Evolutionary conservation across 163 green algal species (phyloP).

Genomic region (Chlamydomonas reinhardtii): DNA sequence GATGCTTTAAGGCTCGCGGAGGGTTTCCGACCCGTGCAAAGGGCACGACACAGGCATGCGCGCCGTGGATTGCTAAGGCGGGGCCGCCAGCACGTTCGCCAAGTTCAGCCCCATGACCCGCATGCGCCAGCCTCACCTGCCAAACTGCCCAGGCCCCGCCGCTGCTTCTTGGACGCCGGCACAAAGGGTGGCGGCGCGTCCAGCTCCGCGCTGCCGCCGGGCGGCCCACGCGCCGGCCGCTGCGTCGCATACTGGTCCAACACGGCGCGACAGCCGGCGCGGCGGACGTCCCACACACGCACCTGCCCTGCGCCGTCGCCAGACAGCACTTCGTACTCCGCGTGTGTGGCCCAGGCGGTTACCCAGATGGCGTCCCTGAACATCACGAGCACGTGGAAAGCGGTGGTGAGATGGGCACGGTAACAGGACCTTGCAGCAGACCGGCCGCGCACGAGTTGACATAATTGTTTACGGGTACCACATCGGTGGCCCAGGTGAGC

Average conservation of each 20-base stretch:
- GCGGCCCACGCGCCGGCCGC: background rate
- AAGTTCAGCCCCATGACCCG: too few relatives aligned
- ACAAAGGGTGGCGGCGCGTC: background rate
- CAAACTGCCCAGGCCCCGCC: background rate
- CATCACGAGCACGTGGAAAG: too few relatives aligned
- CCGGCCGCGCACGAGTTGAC: too few relatives aligned
- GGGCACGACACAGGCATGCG: too few relatives aligned
- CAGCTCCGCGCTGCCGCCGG: background rate
- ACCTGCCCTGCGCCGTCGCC: slow-evolving; percentile 75
- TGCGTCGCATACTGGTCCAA: slow-evolving; percentile 81
- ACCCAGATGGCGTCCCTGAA: slow-evolving; percentile 72
- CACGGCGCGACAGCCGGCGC: slow-evolving; percentile 66
- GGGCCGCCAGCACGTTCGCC: too few relatives aligned
- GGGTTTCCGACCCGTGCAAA: too few relatives aligned
- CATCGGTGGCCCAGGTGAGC: too few relatives aligned
- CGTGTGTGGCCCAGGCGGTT: slow-evolving; percentile 75
- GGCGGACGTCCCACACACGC: slow-evolving; percentile 89
- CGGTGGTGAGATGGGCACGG: too few relatives aligned
- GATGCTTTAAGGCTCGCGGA: too few relatives aligned
- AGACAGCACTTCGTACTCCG: slow-evolving; percentile 80
- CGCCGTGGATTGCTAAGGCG: too few relatives aligned
- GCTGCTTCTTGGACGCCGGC: slow-evolving; percentile 28
- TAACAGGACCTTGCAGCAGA: too few relatives aligned
- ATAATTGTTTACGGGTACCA: too few relatives aligned
- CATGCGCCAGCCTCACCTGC: background rate